Percentiles rank a stretch among this genome's conserved stretches.
These are phyloP conservation scores for Salvia hispanica DNA, from an alignment of 257 asterid species.

Conservation along the genomic window DNA sequence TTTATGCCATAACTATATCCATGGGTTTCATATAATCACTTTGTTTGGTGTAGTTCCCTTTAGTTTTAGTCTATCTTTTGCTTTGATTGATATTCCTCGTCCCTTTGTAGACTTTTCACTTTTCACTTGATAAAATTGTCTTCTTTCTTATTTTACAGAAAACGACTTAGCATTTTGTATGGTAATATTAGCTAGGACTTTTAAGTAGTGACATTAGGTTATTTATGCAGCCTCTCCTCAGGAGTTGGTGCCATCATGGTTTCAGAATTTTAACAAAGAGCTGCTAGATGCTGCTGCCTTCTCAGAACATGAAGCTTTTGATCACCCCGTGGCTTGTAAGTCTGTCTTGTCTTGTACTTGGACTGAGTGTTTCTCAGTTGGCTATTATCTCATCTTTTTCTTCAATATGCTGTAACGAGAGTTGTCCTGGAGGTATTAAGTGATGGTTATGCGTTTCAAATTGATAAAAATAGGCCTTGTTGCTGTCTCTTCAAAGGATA, in stretches of 20 bases:
- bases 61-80: neutral
- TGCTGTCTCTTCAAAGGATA: constrained; percentile 89
- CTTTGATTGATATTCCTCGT: neutral
- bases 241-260: constrained; percentile 83
- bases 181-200: constrained; percentile 20
- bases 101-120: neutral
- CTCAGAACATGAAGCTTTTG: constrained; percentile 96
- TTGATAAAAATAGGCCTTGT: constrained; percentile 66
- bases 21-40: neutral
- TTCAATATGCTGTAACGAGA: constrained; percentile 22
- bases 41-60: neutral
- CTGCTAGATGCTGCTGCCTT: constrained; percentile 74
- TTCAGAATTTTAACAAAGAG: constrained; percentile 85
- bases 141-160: neutral
- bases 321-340: constrained; percentile 99
- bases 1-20: constrained; percentile 19
- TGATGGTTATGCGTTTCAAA: constrained; percentile 34
- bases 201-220: constrained; percentile 35
- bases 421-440: constrained; percentile 24
- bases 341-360: constrained; percentile 17
- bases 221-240: constrained; percentile 63
- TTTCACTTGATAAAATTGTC: neutral
- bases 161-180: neutral
- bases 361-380: constrained; percentile 17
- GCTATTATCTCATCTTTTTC: constrained; percentile 9